A percentile compares a stretch with the other conserved stretches of the same genome.
phyloP scores from a whole-genome alignment of 2,329 filamentous ascomycete species.

The Sclerotinia borealis region DNA sequence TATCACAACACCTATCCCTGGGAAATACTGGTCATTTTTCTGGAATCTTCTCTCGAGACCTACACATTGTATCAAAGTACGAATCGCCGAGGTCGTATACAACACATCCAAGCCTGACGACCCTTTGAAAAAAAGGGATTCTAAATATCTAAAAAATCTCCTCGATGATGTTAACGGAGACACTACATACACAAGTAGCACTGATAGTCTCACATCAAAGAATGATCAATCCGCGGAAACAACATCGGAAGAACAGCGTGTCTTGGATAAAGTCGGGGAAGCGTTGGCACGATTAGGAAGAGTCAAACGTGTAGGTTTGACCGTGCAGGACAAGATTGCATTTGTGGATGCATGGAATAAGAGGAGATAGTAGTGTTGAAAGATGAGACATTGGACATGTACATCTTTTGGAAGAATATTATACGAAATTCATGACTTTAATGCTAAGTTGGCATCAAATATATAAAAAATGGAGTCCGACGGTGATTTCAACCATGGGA shows the following conservation, averaged over 20 bases:
- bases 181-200: slow-evolving; percentile 28
- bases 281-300: slow-evolving; percentile 79
- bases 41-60: slow-evolving; percentile 82
- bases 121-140: slow-evolving; percentile 27
- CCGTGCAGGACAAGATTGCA: slow-evolving; percentile 71
- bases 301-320: slow-evolving; percentile 82
- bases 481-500: not conserved
- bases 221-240: slow-evolving; percentile 24
- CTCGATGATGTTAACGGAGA: slow-evolving; percentile 27
- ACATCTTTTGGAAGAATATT: not conserved
- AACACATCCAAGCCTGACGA: slow-evolving; percentile 39
- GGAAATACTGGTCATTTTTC: slow-evolving; percentile 64
- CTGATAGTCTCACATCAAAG: slow-evolving; percentile 28
- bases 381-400: not conserved
- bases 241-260: slow-evolving; percentile 53
- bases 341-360: slow-evolving; percentile 70
- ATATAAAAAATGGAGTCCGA: not conserved
- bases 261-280: slow-evolving; percentile 77
- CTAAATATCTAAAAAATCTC: slow-evolving; percentile 31
- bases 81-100: slow-evolving; percentile 72
- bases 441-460: too few species aligned
- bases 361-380: slow-evolving; percentile 26
- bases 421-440: not conserved
- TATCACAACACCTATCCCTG: slow-evolving; percentile 83
- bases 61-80: slow-evolving; percentile 83